Evolutionary conservation across 768 basidiomycete species (phyloP), one percentile per base, ranked within the genome.

Genomic region (Ramaria sp.): DNA sequence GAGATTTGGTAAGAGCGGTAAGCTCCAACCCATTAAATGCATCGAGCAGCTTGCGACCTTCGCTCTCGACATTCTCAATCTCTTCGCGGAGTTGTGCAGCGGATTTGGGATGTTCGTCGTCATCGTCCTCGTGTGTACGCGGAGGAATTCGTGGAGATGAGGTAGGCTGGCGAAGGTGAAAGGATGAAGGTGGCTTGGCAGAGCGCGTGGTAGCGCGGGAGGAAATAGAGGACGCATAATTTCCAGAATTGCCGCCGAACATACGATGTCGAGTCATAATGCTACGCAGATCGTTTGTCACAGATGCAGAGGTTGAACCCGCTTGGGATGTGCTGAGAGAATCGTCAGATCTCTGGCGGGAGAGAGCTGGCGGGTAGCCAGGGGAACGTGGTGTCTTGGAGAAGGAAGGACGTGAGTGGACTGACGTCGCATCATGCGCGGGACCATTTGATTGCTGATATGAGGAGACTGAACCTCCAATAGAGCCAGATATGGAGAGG

Each of bases 1-100:
- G 51, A 19, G 51, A 54, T 22, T 52, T 75, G 10, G 82, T 81
- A 49, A 88, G 69, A 20, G 83, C 79, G 34, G 77, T 84, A 57
- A 90, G 72, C 67, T 90, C 88, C 39, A 90, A 72, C 9, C 88
- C 86, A 62, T 80, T 86, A 67, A 90, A 90, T 3, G 87, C 86
- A 64, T 90, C 88, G 69, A 88, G 76, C 47, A 90, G 68, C 50
- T 84, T 74, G 59, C 77, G 75, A 6, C 78, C 81, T 65, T 91
- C 88, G 33, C 81, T 81, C 66, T 89, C 86, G 43, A 91, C 79
- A 6, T 74, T 68, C 58, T 76, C 71, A 43, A 91, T 85, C 62
- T 89, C 84, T 46, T 77, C 72, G 39, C 77, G 80, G 54, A 90
- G 81, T 39, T 84, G 76, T 60, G 77, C 73, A 58, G 79, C 75